phyloP scores from a whole-genome alignment of 805 yeast genomes.

The Lachancea fermentati region DNA sequence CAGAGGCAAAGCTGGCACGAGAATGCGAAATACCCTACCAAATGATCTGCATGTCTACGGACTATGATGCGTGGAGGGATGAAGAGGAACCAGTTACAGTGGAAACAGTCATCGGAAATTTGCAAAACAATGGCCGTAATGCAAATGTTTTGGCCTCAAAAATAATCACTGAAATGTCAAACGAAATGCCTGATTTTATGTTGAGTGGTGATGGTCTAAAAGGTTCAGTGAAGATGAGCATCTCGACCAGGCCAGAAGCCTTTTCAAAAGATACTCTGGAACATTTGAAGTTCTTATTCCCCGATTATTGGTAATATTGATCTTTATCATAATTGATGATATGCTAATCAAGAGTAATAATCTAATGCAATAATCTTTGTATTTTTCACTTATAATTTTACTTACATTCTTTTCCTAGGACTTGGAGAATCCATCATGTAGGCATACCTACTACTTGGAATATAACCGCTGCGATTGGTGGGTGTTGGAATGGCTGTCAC shows the following conservation, averaged over 20 bases:
- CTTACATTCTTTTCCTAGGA: constrained; percentile 20
- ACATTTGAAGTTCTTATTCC: constrained; percentile 82
- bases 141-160: constrained; percentile 74
- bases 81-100: constrained; percentile 95
- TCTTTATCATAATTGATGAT: constrained; percentile 1
- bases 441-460: constrained; percentile 32
- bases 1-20: constrained; percentile 95
- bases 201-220: constrained; percentile 62
- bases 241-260: constrained; percentile 70
- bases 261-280: constrained; percentile 66
- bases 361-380: not conserved
- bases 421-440: constrained; percentile 33
- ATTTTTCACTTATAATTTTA: no score
- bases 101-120: constrained; percentile 90
- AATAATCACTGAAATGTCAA: constrained; percentile 62
- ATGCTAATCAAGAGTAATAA: constrained; percentile 1
- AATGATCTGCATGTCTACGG: constrained; percentile 98
- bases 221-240: constrained; percentile 75
- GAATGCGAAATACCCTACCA: constrained; percentile 97
- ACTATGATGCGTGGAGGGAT: constrained; percentile 97
- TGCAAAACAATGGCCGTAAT: constrained; percentile 79
- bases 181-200: constrained; percentile 48
- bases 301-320: constrained; percentile 69
- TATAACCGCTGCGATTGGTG: constrained; percentile 23
- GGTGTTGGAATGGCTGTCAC: constrained; percentile 8